phyloP scores from a whole-genome alignment of 2,329 filamentous ascomycete species.

The Westerdykella sp. region DNA sequence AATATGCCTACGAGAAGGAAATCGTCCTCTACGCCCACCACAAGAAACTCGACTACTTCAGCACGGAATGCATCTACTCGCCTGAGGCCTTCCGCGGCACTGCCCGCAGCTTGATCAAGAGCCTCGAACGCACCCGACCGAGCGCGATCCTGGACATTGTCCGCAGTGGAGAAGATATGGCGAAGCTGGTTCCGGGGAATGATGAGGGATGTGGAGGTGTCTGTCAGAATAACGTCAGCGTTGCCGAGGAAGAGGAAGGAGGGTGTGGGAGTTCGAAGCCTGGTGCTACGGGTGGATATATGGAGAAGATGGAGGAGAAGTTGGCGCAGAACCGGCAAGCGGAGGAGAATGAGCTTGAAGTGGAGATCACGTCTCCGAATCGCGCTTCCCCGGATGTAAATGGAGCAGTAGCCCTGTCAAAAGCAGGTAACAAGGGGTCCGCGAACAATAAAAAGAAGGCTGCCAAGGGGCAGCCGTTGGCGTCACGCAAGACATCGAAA shows the following conservation, averaged over 20 bases:
- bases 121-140: conserved; percentile 83
- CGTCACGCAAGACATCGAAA: conserved; percentile 35
- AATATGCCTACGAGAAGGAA: conserved; percentile 98
- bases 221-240: conserved; percentile 28
- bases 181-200: conserved; percentile 64
- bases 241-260: conserved; percentile 54
- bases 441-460: conserved; percentile 19
- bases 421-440: neutral
- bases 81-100: conserved; percentile 94
- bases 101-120: conserved; percentile 88
- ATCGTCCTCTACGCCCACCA: conserved; percentile 97
- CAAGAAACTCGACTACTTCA: conserved; percentile 96
- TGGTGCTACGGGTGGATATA: conserved; percentile 63
- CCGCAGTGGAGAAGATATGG: conserved; percentile 93
- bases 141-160: conserved; percentile 95
- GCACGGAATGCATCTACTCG: conserved; percentile 96
- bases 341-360: conserved; percentile 53
- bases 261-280: conserved; percentile 71
- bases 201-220: conserved; percentile 30
- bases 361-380: conserved; percentile 52
- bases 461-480: conserved; percentile 9
- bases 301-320: conserved; percentile 73
- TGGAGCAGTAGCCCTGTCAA: conserved; percentile 10
- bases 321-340: conserved; percentile 60
- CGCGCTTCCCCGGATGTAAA: conserved; percentile 29